Evolutionary conservation across 1,284 basidiomycete species (phyloP).

Genomic region (Anthracocystis panici-leucophaei): DNA sequence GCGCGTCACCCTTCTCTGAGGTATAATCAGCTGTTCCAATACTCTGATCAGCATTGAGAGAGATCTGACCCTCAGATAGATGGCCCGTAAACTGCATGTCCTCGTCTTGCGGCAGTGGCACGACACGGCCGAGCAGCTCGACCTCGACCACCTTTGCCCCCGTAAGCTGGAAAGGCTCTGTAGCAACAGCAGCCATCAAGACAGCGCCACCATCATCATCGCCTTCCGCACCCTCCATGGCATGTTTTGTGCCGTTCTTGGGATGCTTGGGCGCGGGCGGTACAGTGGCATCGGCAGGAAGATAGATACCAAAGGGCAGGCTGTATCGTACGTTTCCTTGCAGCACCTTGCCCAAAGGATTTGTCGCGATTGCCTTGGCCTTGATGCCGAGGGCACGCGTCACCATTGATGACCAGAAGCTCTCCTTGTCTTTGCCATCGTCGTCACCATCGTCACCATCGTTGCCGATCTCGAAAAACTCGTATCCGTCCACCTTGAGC

Average conservation of each 20-base stretch:
- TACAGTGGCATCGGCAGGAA: conserved; percentile 43
- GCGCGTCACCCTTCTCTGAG: background rate
- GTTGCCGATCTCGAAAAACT: conserved; percentile 63
- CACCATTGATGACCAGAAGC: conserved; percentile 19
- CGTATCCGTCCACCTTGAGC: conserved; percentile 59
- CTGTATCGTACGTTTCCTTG: conserved; percentile 60
- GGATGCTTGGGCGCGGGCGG: conserved; percentile 25
- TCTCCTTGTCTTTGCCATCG: conserved; percentile 12
- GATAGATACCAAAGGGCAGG: conserved; percentile 60
- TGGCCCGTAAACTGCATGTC: background rate
- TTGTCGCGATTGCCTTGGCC: conserved; percentile 57
- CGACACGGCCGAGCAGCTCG: conserved; percentile 53
- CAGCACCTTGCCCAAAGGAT: conserved; percentile 58
- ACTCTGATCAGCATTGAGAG: conserved; percentile 6
- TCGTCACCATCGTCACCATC: conserved; percentile 18
- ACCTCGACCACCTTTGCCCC: conserved; percentile 56
- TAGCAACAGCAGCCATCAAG: conserved; percentile 60
- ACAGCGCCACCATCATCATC: conserved; percentile 35
- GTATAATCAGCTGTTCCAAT: background rate
- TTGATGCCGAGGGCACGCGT: conserved; percentile 59
- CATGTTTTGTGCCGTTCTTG: conserved; percentile 23
- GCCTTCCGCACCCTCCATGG: conserved; percentile 3
- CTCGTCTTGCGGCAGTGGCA: conserved; percentile 52
- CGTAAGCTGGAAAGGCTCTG: conserved; percentile 57
- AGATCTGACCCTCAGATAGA: background rate